These are phyloP conservation scores for Acanthamoeba rhysodes DNA, from an alignment of 208 protist species.

Conservation along the genomic window DNA sequence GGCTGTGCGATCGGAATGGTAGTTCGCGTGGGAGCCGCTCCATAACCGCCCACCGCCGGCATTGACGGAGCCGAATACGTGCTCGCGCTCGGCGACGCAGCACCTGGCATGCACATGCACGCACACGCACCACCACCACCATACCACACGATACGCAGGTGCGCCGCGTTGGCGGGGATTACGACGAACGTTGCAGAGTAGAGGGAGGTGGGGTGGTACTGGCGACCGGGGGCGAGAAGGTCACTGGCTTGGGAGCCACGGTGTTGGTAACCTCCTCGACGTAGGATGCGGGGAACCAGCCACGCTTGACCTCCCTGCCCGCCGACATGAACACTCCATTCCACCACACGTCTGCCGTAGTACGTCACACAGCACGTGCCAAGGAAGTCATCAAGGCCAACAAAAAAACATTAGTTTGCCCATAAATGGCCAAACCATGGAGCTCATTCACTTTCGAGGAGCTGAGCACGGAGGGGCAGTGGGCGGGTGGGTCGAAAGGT, in stretches of 20 bases:
- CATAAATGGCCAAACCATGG: too few species aligned
- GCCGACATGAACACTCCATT: conserved; percentile 35
- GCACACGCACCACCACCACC: too few species aligned
- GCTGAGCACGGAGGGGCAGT: too few species aligned
- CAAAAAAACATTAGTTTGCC: not conserved
- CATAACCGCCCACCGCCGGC: not conserved
- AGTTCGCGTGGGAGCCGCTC: not conserved
- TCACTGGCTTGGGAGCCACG: not conserved
- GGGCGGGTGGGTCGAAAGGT: not conserved
- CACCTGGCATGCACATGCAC: not conserved
- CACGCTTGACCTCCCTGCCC: not conserved
- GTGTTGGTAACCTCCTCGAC: conserved; percentile 1
- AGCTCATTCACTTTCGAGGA: too few species aligned
- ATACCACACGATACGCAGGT: too few species aligned
- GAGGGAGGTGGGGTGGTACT: too few species aligned
- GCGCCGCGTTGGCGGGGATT: too few species aligned
- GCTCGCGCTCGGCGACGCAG: not conserved
- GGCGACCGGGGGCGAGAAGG: too few species aligned
- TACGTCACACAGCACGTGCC: not conserved
- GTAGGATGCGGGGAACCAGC: conserved; percentile 56
- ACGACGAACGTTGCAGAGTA: too few species aligned
- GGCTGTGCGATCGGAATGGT: not conserved
- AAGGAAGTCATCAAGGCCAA: not conserved
- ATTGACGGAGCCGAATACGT: not conserved
- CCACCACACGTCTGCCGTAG: conserved; percentile 40